Base-by-base conservation (phyloP, 2,329 filamentous ascomycete species). In the Pseudocercospora fuligena region DNA sequence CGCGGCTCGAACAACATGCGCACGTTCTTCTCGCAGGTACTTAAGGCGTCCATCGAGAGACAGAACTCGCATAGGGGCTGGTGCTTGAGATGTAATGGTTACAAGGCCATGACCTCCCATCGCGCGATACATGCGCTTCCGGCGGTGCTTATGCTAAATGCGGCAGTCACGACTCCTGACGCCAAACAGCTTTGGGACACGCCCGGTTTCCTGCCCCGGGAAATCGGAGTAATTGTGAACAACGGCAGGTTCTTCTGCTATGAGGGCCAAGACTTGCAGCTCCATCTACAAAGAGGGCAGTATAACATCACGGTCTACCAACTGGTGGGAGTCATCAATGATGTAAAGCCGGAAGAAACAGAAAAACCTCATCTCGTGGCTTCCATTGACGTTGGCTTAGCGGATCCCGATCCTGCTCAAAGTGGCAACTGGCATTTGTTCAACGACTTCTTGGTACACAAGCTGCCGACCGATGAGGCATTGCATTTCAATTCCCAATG, bases 191-290 rank as follows among this genome's bases (percentile, higher is more conserved):
- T 97, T 16, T 99, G 96, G 96, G 88, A 92, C 0, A 92, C 89
- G 12, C 92, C 92, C 0, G 92, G 92, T 16, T 99, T 94, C 90
- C 83, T 99, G 12, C 95, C 95, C 0, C 91, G 95, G 75, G 93
- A 98, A 77, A 94, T 99, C 73, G 95, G 95, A 43, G 88, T 99
- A 74, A 92, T 97, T 65, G 88, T 97, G 65, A 92, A 96, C 66
- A 88, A 92, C 73, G 93, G 92, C n/a, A 92, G 97, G 75, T 92
- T 98, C 76, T 94, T 92, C 79, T 97, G 94, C 79, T 98, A 93
- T 70, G 94, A 99, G 79, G 94, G 95, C 1, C 90, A 97, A 61
- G 94, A 98, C 73, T 80, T 99, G 70, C 90, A 90, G 76, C 81
- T 92, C 57, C 92, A 95, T 73, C 81, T 96, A 23, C 90, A 94